Base-by-base conservation (phyloP, 768 basidiomycete species). In the Phlegmacium glaucopus region DNA sequence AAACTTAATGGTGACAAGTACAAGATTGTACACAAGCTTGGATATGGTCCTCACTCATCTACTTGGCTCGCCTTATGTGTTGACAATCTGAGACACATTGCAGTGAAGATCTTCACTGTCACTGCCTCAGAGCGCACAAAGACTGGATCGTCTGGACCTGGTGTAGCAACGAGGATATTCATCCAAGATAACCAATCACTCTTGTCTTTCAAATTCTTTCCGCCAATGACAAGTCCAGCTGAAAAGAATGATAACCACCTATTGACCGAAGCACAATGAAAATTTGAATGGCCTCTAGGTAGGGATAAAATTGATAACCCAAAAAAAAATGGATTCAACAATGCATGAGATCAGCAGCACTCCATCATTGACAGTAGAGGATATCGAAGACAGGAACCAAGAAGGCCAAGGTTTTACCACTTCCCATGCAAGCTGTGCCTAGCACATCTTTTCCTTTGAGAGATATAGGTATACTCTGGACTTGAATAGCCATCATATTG, bases 161-260 rank as follows among this genome's bases (percentile, higher is more conserved):
- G 95, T 4, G 95, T 98, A 2, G 95, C 95, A n/a, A n/a, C n/a
- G n/a, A n/a, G 79, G 48, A 99, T 96, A 58, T 99, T 99, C 94
- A 98, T 98, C 35, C 90, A 78, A 9, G 85, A 77, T 36, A 99
- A 66, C 6, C 95, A 76, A 16, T 94, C 94, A 30, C 82, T 75
- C 64, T 99, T 95, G 51, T 95, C 94, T 61, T 93, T 94, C 42
- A 97, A 64, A 57, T 85, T 92, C 74, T 97, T 99, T 38, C 95
- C 95, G 6, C 95, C 95, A 36, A 99, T 99, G 13, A 98, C 86
- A 10, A 98, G 71, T 0, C 94, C 95, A 0, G 95, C 95, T 6
- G 92, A 67, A 98, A 95, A 13, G 78, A 75, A 58, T 99, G 95
- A 57, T 85, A 85, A 38, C 87, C 85, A 3, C 96, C 96, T 49